Conservation (phyloP, 176 grass and related monocot species). For the Oryza meridionalis region DNA sequence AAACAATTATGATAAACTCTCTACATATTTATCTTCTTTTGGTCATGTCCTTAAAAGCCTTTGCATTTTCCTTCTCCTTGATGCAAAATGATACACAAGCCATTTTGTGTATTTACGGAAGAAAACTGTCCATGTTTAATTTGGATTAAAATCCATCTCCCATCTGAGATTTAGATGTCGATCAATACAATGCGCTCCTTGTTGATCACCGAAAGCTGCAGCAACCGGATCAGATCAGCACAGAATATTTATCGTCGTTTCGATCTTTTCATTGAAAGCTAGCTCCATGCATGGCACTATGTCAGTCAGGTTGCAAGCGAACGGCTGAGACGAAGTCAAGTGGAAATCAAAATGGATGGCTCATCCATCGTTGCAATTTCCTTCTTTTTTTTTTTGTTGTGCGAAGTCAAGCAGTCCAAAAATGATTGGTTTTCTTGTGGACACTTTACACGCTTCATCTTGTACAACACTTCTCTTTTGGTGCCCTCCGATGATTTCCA, state of each 20-base stretch:
- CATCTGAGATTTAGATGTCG: conserved; percentile 5
- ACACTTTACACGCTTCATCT: conserved; percentile 1
- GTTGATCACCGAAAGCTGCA: conserved; percentile 44
- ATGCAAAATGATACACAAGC: too few relatives aligned
- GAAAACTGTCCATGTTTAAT: too few relatives aligned
- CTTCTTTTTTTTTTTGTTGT: background rate
- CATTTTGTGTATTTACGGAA: too few relatives aligned
- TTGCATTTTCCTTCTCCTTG: too few relatives aligned
- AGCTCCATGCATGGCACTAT: conserved; percentile 21
- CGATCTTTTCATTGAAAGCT: conserved; percentile 34
- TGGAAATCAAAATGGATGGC: conserved; percentile 23
- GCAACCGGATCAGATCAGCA: background rate
- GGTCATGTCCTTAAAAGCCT: too few relatives aligned
- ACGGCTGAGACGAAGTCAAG: conserved; percentile 17
- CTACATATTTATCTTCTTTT: background rate
- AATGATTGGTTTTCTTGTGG: conserved; percentile 1
- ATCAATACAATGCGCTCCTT: background rate
- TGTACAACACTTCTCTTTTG: conserved; percentile 22
- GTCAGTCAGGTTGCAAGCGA: conserved; percentile 4
- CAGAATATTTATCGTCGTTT: conserved; percentile 34
- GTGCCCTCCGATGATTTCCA: conserved; percentile 46
- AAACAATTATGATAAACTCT: background rate
- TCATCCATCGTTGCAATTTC: background rate
- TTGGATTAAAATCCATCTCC: background rate
- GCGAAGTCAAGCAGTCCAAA: conserved; percentile 33